These are phyloP conservation scores for Hirschfeldia incana DNA, from an alignment of 345 rosid genomes.

Conservation along the genomic window DNA sequence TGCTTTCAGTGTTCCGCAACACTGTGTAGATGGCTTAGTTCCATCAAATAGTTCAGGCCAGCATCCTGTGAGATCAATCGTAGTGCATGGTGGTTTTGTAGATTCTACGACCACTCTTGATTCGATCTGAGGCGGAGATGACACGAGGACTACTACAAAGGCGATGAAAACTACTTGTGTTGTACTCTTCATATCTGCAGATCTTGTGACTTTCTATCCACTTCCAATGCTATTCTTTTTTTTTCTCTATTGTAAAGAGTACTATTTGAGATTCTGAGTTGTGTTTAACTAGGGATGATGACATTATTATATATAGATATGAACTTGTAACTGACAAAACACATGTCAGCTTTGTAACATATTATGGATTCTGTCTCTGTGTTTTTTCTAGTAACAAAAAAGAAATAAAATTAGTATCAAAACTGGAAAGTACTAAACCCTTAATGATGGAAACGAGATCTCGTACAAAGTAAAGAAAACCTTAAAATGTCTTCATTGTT, in stretches of 20 bases:
- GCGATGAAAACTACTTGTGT: not conserved
- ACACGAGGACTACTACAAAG: not conserved
- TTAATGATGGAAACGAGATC: not conserved
- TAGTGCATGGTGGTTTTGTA: not conserved
- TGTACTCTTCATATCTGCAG: not conserved
- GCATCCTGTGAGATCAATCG: not conserved
- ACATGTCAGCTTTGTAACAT: not conserved
- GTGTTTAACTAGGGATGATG: not conserved
- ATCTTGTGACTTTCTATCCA: not conserved
- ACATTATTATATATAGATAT: not conserved
- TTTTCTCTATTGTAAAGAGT: not conserved
- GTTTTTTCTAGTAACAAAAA: not conserved
- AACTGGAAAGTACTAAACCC: not conserved
- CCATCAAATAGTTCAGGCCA: not conserved
- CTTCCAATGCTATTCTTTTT: not conserved
- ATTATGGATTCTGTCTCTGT: not conserved
- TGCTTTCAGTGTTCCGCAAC: not conserved
- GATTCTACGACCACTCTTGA: not conserved
- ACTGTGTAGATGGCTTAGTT: not conserved
- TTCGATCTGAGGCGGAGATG: not conserved
- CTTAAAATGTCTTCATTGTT: not conserved
- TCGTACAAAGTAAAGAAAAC: not conserved
- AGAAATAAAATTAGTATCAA: not conserved
- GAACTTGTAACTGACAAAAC: not conserved
- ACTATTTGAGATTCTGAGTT: not conserved